phyloP scores from a whole-genome alignment of 768 basidiomycete genomes.

The Mycena filopes region DNA sequence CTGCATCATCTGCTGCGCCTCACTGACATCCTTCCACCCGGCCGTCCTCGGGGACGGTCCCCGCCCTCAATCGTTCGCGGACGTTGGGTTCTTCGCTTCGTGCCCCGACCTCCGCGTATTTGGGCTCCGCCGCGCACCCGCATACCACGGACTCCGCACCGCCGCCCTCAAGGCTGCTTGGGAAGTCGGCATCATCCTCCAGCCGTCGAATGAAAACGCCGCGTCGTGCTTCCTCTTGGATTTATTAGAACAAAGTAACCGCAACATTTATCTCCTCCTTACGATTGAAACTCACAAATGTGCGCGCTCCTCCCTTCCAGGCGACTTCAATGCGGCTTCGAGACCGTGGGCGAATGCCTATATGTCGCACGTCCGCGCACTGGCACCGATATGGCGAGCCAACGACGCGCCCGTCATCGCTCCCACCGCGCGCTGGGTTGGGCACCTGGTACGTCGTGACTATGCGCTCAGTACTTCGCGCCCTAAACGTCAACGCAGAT shows the following conservation, averaged over 20 bases:
- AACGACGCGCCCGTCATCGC: background rate
- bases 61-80: slow-evolving; percentile 13
- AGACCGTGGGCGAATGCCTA: slow-evolving; percentile 27
- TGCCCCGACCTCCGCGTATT: background rate
- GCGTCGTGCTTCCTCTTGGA: slow-evolving; percentile 24
- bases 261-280: background rate
- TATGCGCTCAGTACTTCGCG: background rate
- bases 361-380: slow-evolving; percentile 10
- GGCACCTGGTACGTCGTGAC: slow-evolving; percentile 5
- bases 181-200: slow-evolving; percentile 22
- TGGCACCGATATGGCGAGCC: slow-evolving; percentile 12
- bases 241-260: slow-evolving; percentile 24
- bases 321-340: slow-evolving; percentile 4
- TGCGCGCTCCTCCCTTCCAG: background rate
- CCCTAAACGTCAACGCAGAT: background rate
- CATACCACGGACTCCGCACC: slow-evolving; percentile 1
- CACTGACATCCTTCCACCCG: slow-evolving; percentile 24
- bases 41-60: slow-evolving; percentile 20
- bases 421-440: slow-evolving; percentile 2
- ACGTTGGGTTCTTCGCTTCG: slow-evolving; percentile 14
- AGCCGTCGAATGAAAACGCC: slow-evolving; percentile 26
- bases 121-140: background rate
- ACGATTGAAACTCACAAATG: background rate
- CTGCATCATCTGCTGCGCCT: slow-evolving; percentile 19
- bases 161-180: slow-evolving; percentile 21